Evolutionary conservation across 305 asterid species (phyloP).

Genomic region (Fraxinus paxiana): DNA sequence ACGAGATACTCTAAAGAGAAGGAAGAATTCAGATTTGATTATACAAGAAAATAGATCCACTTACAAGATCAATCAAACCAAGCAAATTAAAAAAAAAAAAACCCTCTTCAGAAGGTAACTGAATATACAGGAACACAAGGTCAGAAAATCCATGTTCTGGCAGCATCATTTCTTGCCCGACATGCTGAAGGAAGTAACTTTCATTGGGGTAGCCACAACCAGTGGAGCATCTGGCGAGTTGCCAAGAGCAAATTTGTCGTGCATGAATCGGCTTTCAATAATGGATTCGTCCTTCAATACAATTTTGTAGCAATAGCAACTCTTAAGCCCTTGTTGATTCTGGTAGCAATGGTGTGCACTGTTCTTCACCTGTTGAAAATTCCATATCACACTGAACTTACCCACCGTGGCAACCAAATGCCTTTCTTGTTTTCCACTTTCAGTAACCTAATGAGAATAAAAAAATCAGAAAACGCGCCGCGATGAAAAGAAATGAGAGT

Average conservation of each 20-base stretch:
- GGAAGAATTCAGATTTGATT: background rate
- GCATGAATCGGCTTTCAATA: slow-evolving; percentile 90
- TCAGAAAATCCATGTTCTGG: background rate
- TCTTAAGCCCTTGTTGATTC: slow-evolving; percentile 89
- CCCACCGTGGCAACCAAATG: slow-evolving; percentile 97
- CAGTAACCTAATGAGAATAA: slow-evolving; percentile 67
- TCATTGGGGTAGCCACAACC: slow-evolving; percentile 91
- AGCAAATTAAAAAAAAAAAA: background rate
- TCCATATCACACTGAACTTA: slow-evolving; percentile 86
- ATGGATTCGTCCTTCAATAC: slow-evolving; percentile 88
- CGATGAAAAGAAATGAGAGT: background rate
- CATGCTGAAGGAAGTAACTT: slow-evolving; percentile 92
- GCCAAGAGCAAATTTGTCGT: slow-evolving; percentile 61
- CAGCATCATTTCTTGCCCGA: slow-evolving; percentile 47
- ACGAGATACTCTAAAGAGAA: background rate
- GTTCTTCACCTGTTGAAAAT: slow-evolving; percentile 93
- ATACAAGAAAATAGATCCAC: background rate
- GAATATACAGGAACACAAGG: background rate
- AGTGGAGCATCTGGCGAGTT: slow-evolving; percentile 92
- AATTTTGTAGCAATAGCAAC: slow-evolving; percentile 93
- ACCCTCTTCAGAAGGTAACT: background rate
- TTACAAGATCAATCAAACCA: background rate
- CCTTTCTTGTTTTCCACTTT: slow-evolving; percentile 90
- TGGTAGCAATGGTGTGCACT: slow-evolving; percentile 80
- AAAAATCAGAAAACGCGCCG: background rate